Conservation (phyloP, 495 filamentous ascomycete genomes). For the Aspergillus funiculosus region DNA sequence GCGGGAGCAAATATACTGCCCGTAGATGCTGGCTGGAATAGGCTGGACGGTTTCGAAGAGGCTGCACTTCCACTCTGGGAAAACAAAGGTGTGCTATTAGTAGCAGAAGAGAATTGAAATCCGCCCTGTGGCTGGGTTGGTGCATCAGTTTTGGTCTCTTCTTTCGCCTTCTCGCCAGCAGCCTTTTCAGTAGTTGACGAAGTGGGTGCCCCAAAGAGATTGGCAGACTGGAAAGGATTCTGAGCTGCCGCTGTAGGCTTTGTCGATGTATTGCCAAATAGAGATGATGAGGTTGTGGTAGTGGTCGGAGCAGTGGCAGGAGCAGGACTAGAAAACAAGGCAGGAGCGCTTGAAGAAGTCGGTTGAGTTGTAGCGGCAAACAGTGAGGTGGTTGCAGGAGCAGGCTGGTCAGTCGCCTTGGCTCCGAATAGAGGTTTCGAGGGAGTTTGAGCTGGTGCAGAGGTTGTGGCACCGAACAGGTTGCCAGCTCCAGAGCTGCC, state of each 20-base stretch:
- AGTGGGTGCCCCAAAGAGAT: conserved; percentile 16
- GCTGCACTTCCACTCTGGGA: conserved; percentile 12
- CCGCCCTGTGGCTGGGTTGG: conserved; percentile 13
- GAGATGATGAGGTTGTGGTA: conserved; percentile 14
- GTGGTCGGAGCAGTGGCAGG: conserved; percentile 13
- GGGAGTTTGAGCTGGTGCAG: conserved; percentile 16
- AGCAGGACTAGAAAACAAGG: conserved; percentile 7
- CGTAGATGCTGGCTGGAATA: conserved; percentile 19
- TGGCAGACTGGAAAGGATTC: conserved; percentile 24
- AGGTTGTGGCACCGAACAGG: conserved; percentile 18
- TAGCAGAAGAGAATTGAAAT: conserved; percentile 11
- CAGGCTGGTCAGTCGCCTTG: conserved; percentile 13
- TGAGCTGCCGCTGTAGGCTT: conserved; percentile 15
- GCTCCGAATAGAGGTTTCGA: conserved; percentile 24
- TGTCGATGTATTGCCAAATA: conserved; percentile 21
- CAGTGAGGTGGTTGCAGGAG: conserved; percentile 17
- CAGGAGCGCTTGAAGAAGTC: conserved; percentile 13
- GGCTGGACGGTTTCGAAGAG: conserved; percentile 12
- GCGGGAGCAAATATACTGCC: conserved; percentile 22
- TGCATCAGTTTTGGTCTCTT: conserved; percentile 14
- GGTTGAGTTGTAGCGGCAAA: conserved; percentile 23
- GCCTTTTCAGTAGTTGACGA: conserved; percentile 12
- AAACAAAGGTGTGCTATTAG: conserved; percentile 16
- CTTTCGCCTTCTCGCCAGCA: conserved; percentile 10
- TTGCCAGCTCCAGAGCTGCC: conserved; percentile 8